phyloP scores from a whole-genome alignment of 2,329 filamentous ascomycete species.

The Claviceps spartinae region DNA sequence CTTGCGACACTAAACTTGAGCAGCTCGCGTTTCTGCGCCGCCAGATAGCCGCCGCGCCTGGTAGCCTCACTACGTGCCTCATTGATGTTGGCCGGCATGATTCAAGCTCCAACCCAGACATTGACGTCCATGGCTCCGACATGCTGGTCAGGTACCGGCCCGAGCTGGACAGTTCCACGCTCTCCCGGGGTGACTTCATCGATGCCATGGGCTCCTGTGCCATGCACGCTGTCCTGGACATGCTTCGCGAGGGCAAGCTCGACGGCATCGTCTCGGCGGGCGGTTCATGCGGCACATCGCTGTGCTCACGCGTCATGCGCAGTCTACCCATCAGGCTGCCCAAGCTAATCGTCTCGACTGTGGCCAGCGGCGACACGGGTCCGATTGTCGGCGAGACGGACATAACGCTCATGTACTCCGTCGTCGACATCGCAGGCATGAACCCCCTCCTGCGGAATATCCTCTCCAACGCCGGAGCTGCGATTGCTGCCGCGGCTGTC shows the following conservation, averaged over 20 bases:
- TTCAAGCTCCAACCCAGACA: conserved; percentile 26
- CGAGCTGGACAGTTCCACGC: conserved; percentile 18
- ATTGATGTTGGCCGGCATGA: conserved; percentile 33
- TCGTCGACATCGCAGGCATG: conserved; percentile 55
- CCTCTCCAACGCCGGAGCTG: conserved; percentile 47
- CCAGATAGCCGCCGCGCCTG: conserved; percentile 22
- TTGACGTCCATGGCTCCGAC: conserved; percentile 30
- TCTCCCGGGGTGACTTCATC: conserved; percentile 42
- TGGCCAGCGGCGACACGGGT: conserved; percentile 52
- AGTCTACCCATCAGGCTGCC: conserved; percentile 52
- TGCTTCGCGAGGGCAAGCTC: conserved; percentile 26
- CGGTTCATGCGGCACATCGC: conserved; percentile 48
- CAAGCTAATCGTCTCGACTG: conserved; percentile 56
- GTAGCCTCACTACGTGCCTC: conserved; percentile 10
- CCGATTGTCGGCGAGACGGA: conserved; percentile 55
- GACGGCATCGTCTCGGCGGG: conserved; percentile 47
- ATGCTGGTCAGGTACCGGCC: conserved; percentile 24
- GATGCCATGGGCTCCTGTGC: conserved; percentile 38
- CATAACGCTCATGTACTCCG: conserved; percentile 56
- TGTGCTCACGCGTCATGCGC: conserved; percentile 48
- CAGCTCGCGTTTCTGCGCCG: conserved; percentile 42
- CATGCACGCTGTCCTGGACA: conserved; percentile 23
- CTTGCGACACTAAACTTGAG: conserved; percentile 49
- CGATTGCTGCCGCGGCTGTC: conserved; percentile 44
- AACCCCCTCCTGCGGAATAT: conserved; percentile 46